Base-by-base conservation (phyloP, 2,329 filamentous ascomycete species). In the Sarocladiaceae sp. region DNA sequence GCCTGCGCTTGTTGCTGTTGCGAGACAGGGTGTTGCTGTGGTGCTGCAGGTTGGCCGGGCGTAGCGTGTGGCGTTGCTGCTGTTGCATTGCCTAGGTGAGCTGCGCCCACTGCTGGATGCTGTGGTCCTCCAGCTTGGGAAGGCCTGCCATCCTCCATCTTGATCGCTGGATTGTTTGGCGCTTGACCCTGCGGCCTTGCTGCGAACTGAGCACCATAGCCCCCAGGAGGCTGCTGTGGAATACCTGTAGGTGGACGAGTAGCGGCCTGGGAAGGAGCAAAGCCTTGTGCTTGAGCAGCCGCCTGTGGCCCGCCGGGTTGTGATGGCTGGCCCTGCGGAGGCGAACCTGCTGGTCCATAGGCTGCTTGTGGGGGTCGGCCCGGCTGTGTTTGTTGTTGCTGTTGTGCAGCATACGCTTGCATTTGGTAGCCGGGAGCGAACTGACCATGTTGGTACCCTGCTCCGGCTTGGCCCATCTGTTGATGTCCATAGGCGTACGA, bases 381-480 rank as follows among this genome's bases (percentile, higher is more conserved):
- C n/a, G n/a, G 33, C 19, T 44, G 43, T 26, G 19, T 26, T 4
- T 44, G 47, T 24, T 29, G 27, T 29, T 45, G 48, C n/a, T 62
- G 59, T 29, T 60, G 61, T 12, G 53, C 47, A 13, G 51, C 55
- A 48, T 65, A 66, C 16, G 52, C 53, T 26, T 59, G 58, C 26
- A 63, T 51, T 33, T 61, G 63, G 46, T 66, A 68, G 21, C 53
- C 60, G 16, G 55, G 53, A 15, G 58, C 54, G 19, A 56, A 53
- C 50, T 67, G 65, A 24, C 56, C 55, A 11, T 58, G 55, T 24
- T 60, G 49, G 29, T 64, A 67, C n/a, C 55, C 58, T 24, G 57
- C 52, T 7, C 56, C 52, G 16, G 54, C 60, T 13, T 58, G 51
- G 13, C 55, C 53, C 56, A 66, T 55, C 15, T 67, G 63, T 45